Evolutionary conservation across 768 basidiomycete species (phyloP).

Genomic region (Neoboletus magnificus): DNA sequence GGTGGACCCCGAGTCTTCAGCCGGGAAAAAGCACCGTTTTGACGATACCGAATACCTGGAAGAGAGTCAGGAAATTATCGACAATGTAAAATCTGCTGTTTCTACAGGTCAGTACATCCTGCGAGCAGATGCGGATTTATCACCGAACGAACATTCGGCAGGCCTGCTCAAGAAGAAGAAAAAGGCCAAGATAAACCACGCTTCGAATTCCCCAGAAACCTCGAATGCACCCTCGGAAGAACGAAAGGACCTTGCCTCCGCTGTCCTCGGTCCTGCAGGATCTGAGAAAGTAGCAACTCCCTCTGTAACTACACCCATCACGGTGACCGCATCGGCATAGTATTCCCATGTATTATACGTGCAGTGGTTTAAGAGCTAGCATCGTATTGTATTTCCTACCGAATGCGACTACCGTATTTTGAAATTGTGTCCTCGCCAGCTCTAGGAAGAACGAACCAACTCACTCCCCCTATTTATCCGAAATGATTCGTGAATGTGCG

Average conservation of each 20-base stretch:
- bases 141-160: conserved; percentile 33
- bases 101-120: conserved; percentile 56
- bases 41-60: conserved; percentile 93
- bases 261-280: background rate
- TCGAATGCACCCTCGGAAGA: conserved; percentile 19
- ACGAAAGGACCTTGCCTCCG: background rate
- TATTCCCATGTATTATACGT: background rate
- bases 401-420: background rate
- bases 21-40: conserved; percentile 83
- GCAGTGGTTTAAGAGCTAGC: background rate
- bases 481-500: background rate
- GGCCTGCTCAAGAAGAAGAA: conserved; percentile 75
- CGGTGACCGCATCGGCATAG: conserved; percentile 19
- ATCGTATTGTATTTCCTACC: background rate
- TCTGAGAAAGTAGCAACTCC: conserved; percentile 1
- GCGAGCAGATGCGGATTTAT: background rate
- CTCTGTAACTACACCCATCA: background rate
- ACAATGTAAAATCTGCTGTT: conserved; percentile 89
- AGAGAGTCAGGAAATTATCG: conserved; percentile 86
- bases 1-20: conserved; percentile 42
- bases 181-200: conserved; percentile 49
- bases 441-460: no score
- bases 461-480: no score
- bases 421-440: background rate
- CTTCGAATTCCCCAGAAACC: conserved; percentile 16